phyloP scores from a whole-genome alignment of 805 yeast species.

The Suhomyces sp. region DNA sequence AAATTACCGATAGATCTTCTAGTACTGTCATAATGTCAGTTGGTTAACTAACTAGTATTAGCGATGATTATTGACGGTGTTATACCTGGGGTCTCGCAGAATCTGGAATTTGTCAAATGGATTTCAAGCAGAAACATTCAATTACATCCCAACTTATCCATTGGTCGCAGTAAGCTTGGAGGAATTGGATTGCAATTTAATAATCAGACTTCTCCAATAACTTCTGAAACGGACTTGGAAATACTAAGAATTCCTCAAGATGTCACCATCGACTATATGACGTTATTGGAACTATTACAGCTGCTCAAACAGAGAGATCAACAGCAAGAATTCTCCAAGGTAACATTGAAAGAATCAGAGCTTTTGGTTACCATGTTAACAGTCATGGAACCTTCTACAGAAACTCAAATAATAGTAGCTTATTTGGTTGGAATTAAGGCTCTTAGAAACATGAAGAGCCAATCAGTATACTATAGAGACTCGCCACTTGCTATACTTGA shows the following conservation, averaged over 20 bases:
- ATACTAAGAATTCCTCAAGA: conserved; percentile 11
- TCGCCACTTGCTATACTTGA: conserved; percentile 22
- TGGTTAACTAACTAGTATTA: neutral
- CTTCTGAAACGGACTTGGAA: conserved; percentile 5
- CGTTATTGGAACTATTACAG: conserved; percentile 16
- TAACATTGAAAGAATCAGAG: conserved; percentile 13
- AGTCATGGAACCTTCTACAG: conserved; percentile 22
- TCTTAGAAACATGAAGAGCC: neutral
- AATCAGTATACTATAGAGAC: neutral
- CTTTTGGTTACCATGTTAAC: conserved; percentile 19
- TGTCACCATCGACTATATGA: conserved; percentile 16
- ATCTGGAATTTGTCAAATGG: neutral
- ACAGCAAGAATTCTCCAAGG: neutral
- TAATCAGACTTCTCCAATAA: conserved; percentile 1
- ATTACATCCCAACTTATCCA: conserved; percentile 13
- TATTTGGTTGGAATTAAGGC: conserved; percentile 19
- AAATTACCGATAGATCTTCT: neutral
- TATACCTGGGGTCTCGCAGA: conserved; percentile 4
- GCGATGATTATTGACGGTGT: neutral
- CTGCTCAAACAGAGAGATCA: conserved; percentile 16
- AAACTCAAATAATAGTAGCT: conserved; percentile 25
- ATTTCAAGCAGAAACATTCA: conserved; percentile 7
- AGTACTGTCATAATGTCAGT: neutral
- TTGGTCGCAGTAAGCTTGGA: conserved; percentile 24
- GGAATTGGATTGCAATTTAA: conserved; percentile 28